Evolutionary conservation across 23 red algal genomes (phyloP).

Genomic region (Cyanidium caldarium): DNA sequence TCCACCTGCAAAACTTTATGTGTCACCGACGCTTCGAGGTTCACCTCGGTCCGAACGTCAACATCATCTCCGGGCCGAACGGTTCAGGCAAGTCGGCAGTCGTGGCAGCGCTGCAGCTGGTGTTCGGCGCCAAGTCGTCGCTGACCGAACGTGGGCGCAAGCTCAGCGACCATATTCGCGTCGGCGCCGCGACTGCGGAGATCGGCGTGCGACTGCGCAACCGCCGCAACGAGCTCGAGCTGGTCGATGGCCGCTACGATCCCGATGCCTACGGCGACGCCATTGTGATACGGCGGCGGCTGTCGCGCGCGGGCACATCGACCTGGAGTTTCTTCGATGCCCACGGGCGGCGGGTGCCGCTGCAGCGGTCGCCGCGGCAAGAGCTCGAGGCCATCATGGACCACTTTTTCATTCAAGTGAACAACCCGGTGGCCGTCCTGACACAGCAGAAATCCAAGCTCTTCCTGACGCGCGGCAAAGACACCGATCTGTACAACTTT

Average conservation of each 20-base stretch:
- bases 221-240: not conserved
- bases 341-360: constrained; percentile 6
- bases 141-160: constrained; percentile 45
- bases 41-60: constrained; percentile 63
- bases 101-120: constrained; percentile 72
- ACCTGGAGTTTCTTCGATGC: constrained; percentile 32
- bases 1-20: constrained; percentile 81
- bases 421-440: constrained; percentile 74
- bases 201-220: constrained; percentile 56
- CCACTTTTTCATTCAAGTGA: constrained; percentile 73
- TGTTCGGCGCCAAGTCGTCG: constrained; percentile 24
- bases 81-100: constrained; percentile 88
- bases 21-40: constrained; percentile 67
- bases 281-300: constrained; percentile 44
- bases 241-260: constrained; percentile 20
- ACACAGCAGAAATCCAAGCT: constrained; percentile 77
- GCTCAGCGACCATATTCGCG: constrained; percentile 32
- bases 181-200: constrained; percentile 15
- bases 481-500: constrained; percentile 37
- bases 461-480: constrained; percentile 44
- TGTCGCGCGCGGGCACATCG: constrained; percentile 18
- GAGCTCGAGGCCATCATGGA: constrained; percentile 57
- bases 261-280: constrained; percentile 66
- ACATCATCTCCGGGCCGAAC: constrained; percentile 79
- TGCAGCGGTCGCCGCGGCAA: constrained; percentile 16